Evolutionary conservation across 768 basidiomycete genomes (phyloP).

Genomic region (Pulveroboletus sp.): DNA sequence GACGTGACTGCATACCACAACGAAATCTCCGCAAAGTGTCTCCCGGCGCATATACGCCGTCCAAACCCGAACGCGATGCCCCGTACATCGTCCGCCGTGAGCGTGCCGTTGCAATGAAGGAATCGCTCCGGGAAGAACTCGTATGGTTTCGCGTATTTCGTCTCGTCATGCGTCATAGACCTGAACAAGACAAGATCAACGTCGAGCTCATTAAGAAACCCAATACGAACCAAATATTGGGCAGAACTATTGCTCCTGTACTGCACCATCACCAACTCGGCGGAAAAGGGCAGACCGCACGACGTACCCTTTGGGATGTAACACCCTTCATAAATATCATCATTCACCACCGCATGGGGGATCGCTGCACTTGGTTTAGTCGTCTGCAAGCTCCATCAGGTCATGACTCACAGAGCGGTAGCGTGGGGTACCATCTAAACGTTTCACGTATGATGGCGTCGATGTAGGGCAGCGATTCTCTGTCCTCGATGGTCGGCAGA

Average conservation of each 20-base stretch:
- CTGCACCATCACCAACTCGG: accelerated
- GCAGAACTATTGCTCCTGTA: constrained; percentile 5
- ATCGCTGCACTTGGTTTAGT: constrained; percentile 12
- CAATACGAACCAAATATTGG: constrained; percentile 11
- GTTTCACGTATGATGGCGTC: constrained; percentile 37
- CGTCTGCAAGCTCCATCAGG: neutral
- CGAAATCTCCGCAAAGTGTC: constrained; percentile 16
- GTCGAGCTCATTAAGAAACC: too few relatives aligned
- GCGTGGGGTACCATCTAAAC: constrained; percentile 13
- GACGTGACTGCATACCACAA: constrained; percentile 12
- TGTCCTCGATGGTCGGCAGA: constrained; percentile 17
- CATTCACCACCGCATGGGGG: constrained; percentile 31
- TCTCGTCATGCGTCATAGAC: constrained; percentile 19
- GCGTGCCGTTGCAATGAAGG: constrained; percentile 24
- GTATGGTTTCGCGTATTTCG: constrained; percentile 34
- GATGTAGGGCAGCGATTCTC: constrained; percentile 32
- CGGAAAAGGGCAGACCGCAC: neutral
- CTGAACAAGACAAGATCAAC: neutral
- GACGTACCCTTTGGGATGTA: constrained; percentile 41
- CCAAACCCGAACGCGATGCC: constrained; percentile 23
- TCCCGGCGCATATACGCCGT: constrained; percentile 21
- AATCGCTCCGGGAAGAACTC: constrained; percentile 38
- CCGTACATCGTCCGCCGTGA: constrained; percentile 3
- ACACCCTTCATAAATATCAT: constrained; percentile 41
- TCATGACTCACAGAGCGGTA: constrained; percentile 15